Evolutionary conservation across 2,329 filamentous ascomycete species (phyloP), one percentile per base, ranked within the genome.

Genomic region (Pseudogymnoascus sp.): DNA sequence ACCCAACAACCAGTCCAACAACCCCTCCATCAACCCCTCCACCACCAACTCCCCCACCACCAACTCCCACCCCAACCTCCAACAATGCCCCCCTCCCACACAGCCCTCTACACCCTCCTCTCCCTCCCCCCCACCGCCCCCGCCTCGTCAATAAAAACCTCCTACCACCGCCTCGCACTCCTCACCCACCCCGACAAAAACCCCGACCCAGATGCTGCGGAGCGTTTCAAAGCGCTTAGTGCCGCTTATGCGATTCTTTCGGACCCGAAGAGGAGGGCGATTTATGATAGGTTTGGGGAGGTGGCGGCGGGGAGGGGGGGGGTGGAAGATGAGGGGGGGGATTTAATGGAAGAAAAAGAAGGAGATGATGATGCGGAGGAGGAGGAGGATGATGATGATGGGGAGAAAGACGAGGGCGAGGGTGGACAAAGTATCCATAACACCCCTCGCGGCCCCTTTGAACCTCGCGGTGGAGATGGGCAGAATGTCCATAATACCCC

Each of bases 161-260:
- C 51, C 31, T 59, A 29, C 26, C 23, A 59, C 31, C 23, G 23
- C 31, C 31, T 59, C 51, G 45, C 21, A 1, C 26, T 54, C 45
- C 26, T 54, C 14, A 23, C 45, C 78, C 95, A 99, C 74, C 95
- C 95, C 5, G 95, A 99, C 81, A 99, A 97, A 83, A 99, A 97
- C 82, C 93, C 93, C 77, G 92, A 93, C 70, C 86, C 92, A 29
- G 79, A 86, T 62, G 91, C 93, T 7, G 81, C 86, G 66, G 95
- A 97, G 75, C 97, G 93, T 77, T 99, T 99, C 83, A 99, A 99
- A 79, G 95, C 97, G 76, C 90, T 92, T 68, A 96, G 92, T 0
- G 93, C 97, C 78, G 95, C 95, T 64, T 99, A 97, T 79, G 95
- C 99, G 78, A 96, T 99, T 70, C 86, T 99, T 2, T 96, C 91